These are phyloP conservation scores for Syncephalastrum racemosum DNA, from an alignment of 371 early-diverging fungal species.

Conservation along the genomic window DNA sequence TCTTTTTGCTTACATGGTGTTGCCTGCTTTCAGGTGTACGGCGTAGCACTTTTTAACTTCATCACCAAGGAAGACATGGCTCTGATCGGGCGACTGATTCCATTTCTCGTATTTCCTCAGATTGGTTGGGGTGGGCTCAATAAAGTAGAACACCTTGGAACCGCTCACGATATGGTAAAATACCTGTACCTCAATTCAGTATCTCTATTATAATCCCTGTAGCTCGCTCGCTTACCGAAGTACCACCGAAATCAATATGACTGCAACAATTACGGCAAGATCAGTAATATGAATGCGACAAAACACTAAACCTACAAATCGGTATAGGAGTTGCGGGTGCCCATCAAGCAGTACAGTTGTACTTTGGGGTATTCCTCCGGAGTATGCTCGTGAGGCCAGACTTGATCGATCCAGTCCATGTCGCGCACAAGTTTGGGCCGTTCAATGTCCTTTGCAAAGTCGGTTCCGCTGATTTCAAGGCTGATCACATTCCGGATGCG, in stretches of 20 bases:
- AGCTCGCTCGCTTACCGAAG: slow-evolving; percentile 58
- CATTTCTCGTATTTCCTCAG: slow-evolving; percentile 72
- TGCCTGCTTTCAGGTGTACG: slow-evolving; percentile 70
- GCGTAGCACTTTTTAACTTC: slow-evolving; percentile 70
- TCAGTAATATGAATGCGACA: not conserved
- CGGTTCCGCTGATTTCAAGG: slow-evolving; percentile 79
- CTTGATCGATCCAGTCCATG: slow-evolving; percentile 82
- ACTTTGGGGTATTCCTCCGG: slow-evolving; percentile 77
- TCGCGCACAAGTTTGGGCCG: slow-evolving; percentile 82
- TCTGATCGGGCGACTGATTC: slow-evolving; percentile 84
- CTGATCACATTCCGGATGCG: slow-evolving; percentile 86
- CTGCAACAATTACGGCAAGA: slow-evolving; percentile 19
- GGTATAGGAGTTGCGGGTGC: slow-evolving; percentile 84
- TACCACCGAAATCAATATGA: slow-evolving; percentile 92
- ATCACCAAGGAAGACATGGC: slow-evolving; percentile 76
- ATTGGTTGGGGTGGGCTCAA: slow-evolving; percentile 80
- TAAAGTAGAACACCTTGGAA: slow-evolving; percentile 84
- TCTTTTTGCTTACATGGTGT: slow-evolving; percentile 65
- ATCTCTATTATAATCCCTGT: not conserved
- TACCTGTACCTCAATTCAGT: slow-evolving; percentile 45
- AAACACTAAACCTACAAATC: slow-evolving; percentile 69
- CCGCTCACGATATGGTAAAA: slow-evolving; percentile 87
- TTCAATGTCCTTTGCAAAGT: slow-evolving; percentile 60
- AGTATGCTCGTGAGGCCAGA: slow-evolving; percentile 74
- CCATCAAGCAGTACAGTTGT: slow-evolving; percentile 90